Base-by-base conservation (phyloP, 1,284 basidiomycete species). In the Apiotrichum laibachii region DNA sequence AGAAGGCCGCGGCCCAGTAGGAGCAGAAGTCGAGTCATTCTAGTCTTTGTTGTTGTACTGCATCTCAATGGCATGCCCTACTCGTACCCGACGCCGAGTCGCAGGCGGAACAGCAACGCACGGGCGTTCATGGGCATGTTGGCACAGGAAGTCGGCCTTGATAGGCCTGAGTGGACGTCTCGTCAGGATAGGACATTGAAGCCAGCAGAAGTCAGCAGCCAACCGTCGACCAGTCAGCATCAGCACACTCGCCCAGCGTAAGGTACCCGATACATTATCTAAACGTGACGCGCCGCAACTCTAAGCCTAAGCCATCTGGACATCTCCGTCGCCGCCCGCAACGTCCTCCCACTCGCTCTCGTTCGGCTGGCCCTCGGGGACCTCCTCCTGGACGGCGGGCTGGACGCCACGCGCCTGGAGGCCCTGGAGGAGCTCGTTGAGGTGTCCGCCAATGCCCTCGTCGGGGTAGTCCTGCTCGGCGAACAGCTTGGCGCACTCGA, bases 401-500 rank as follows among this genome's bases (percentile, higher is more conserved):
- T 83, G 80, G 34, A 94, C 83, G 0, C 90, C 90, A 40, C 85
- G 80, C 16, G 79, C 81, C 57, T 91, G 85, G 53, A 95, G 72
- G 67, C 86, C 85, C 9, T 76, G 75, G 58, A 92, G 82, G 43
- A 96, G 82, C 67, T 94, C 92, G 56, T 82, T 75, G 16, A 85
- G 84, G 72, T 95, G 93, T 53, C 85, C 84, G 2, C 91, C 81
- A 55, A 95, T 80, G n/a, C 89, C 89, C 58, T 81, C 80, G 72
- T 95, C 92, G 1, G 86, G 83, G 71, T 91, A 85, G 26, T 85
- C 83, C 67, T 90, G 85, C 50, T 84, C 85, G 37, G 81, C 76
- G 67, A 92, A 88, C 33, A 93, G 76, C 88, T 92, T 74, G 0
- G 64, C 84, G 77, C 90, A 92, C 16, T 88, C 90, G 67, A 92